Evolutionary conservation across 1,139 yeast species (phyloP).

Genomic region (Yamadazyma aaseri): DNA sequence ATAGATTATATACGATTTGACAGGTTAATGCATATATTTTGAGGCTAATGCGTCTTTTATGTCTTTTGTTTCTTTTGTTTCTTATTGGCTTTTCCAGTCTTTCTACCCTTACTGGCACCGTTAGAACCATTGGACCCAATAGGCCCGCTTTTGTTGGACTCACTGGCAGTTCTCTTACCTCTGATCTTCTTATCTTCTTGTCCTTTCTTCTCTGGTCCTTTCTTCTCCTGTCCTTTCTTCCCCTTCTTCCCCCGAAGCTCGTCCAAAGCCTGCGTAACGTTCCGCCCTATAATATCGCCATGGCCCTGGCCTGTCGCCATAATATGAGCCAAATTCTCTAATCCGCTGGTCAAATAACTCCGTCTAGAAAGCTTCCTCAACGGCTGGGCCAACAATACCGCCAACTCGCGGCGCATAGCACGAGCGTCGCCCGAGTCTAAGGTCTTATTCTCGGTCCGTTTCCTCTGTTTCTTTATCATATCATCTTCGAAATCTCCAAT

Average conservation of each 20-base stretch:
- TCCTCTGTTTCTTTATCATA: conserved; percentile 60
- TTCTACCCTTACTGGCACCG: no score
- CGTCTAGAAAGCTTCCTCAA: conserved; percentile 68
- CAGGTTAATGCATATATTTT: no score
- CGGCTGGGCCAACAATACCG: conserved; percentile 52
- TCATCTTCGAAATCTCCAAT: conserved; percentile 63
- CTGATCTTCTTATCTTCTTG: conserved; percentile 55
- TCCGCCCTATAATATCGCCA: conserved; percentile 67
- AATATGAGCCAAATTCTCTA: conserved; percentile 80
- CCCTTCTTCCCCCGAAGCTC: not conserved
- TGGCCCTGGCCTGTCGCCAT: conserved; percentile 73
- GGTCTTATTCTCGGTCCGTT: conserved; percentile 56
- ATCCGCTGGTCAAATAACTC: conserved; percentile 83
- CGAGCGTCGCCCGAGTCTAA: conserved; percentile 51
- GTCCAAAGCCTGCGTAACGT: conserved; percentile 63
- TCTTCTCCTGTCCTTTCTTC: not conserved
- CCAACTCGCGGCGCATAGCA: conserved; percentile 54
- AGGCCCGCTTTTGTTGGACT: conserved; percentile 11
- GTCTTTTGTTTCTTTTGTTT: no score
- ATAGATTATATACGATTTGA: no score
- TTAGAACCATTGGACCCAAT: no score
- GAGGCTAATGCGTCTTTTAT: no score
- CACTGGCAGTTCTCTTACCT: conserved; percentile 10
- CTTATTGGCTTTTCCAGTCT: no score
- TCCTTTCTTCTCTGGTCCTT: no score